These are phyloP conservation scores for Poa pratensis DNA, from an alignment of 176 grass and related monocot species.

Conservation along the genomic window DNA sequence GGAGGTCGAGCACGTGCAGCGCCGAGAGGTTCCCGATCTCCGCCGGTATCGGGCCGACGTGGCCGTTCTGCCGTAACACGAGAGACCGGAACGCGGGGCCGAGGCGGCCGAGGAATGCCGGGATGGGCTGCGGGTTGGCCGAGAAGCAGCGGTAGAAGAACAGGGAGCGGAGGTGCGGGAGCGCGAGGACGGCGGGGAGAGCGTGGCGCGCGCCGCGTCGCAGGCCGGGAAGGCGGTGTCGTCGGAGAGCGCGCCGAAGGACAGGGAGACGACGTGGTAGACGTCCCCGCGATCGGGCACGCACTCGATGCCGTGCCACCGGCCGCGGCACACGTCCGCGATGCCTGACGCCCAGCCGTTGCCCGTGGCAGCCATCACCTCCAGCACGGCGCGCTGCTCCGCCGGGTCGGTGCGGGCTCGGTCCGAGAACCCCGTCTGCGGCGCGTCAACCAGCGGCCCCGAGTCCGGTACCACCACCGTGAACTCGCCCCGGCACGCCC, in stretches of 20 bases:
- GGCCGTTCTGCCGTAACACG: conserved; percentile 86
- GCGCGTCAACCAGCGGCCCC: conserved; percentile 57
- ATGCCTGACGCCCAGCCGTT: conserved; percentile 75
- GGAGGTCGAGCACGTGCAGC: conserved; percentile 83
- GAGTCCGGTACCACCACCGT: conserved; percentile 83
- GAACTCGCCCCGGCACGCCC: conserved; percentile 60
- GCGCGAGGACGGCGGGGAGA: conserved; percentile 70
- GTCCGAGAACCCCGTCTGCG: conserved; percentile 68
- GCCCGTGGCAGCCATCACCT: conserved; percentile 80
- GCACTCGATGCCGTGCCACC: conserved; percentile 99
- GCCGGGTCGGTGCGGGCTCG: conserved; percentile 62
- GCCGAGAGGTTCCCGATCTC: conserved; percentile 69
- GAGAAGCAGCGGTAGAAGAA: conserved; percentile 98
- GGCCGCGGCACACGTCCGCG: conserved; percentile 81
- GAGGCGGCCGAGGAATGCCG: conserved; percentile 71
- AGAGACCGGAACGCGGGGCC: conserved; percentile 67
- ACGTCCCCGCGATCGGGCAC: conserved; percentile 64
- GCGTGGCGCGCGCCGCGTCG: conserved; percentile 47
- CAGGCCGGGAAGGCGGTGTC: conserved; percentile 95
- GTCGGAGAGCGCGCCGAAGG: conserved; percentile 93
- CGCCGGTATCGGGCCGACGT: conserved; percentile 65
- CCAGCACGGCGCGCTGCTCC: conserved; percentile 83
- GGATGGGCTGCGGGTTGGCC: conserved; percentile 65
- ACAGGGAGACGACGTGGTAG: conserved; percentile 87
- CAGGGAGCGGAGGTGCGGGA: conserved; percentile 85